Evolutionary conservation across 345 rosid genomes (phyloP).

Genomic region (Pugionium dolabratum): DNA sequence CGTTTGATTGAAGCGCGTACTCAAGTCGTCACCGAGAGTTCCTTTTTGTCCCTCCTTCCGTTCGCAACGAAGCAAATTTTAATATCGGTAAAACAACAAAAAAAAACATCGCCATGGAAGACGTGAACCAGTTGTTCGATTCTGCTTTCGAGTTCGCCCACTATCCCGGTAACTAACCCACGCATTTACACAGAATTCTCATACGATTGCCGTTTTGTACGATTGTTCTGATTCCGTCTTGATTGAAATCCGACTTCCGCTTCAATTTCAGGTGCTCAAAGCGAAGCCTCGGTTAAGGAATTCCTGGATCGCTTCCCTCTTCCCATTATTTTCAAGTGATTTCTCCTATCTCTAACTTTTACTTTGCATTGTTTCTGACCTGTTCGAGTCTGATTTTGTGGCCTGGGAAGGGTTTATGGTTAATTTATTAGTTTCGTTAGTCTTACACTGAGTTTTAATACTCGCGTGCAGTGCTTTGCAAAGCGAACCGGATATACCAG

Average conservation of each 20-base stretch:
- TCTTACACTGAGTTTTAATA: not conserved
- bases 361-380: not conserved
- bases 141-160: slow-evolving; percentile 74
- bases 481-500: slow-evolving; percentile 56
- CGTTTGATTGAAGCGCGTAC: not conserved
- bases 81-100: not conserved
- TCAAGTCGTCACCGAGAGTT: slow-evolving; percentile 6
- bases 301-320: slow-evolving; percentile 86
- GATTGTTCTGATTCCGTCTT: slow-evolving; percentile 6
- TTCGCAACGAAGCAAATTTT: slow-evolving; percentile 5
- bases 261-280: slow-evolving; percentile 55
- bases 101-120: slow-evolving; percentile 45
- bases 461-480: slow-evolving; percentile 63
- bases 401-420: slow-evolving; percentile 9
- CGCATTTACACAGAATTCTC: not conserved
- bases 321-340: slow-evolving; percentile 65
- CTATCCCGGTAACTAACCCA: slow-evolving; percentile 53
- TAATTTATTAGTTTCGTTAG: not conserved
- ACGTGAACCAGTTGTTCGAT: slow-evolving; percentile 62
- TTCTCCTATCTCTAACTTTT: not conserved
- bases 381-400: not conserved
- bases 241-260: not conserved
- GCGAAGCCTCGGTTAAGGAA: slow-evolving; percentile 61
- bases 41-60: not conserved
- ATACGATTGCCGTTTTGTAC: not conserved